Conservation (phyloP, 352 stramenopile genomes). For the Globisporangium nunn region DNA sequence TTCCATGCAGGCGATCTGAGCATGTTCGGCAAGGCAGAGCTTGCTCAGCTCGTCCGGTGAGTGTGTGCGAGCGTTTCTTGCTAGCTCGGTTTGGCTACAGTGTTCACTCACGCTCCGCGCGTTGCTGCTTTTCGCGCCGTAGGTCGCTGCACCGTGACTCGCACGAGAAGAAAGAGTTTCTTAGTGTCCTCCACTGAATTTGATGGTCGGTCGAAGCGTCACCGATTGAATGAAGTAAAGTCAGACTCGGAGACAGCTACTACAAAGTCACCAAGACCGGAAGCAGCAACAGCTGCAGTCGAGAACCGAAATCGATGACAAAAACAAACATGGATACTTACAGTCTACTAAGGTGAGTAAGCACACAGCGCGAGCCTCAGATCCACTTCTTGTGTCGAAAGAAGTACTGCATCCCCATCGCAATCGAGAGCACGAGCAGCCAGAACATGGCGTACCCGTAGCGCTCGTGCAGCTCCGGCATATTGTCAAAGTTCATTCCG, state of each 20-base stretch:
- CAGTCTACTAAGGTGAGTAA: conserved; percentile 1
- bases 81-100: too few species aligned
- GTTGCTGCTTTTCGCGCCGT: neutral
- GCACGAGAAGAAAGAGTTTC: conserved; percentile 36
- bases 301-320: neutral
- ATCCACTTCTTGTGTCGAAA: conserved; percentile 86
- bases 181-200: conserved; percentile 20
- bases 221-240: neutral
- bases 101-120: neutral
- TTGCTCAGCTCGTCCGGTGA: conserved; percentile 43
- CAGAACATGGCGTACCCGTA: conserved; percentile 84
- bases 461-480: conserved; percentile 76
- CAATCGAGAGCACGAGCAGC: conserved; percentile 65
- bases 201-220: neutral
- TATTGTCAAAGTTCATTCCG: conserved; percentile 89
- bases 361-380: conserved; percentile 14
- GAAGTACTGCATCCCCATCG: conserved; percentile 62
- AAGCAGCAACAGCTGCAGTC: neutral
- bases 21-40: conserved; percentile 31
- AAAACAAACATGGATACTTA: neutral
- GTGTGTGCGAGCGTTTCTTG: neutral
- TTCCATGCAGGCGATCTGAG: conserved; percentile 34
- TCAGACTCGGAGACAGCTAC: too few species aligned
- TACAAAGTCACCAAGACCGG: too few species aligned
- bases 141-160: conserved; percentile 66